phyloP scores from a whole-genome alignment of 352 stramenopile genomes.

The Halophytophthora polymorphica region DNA sequence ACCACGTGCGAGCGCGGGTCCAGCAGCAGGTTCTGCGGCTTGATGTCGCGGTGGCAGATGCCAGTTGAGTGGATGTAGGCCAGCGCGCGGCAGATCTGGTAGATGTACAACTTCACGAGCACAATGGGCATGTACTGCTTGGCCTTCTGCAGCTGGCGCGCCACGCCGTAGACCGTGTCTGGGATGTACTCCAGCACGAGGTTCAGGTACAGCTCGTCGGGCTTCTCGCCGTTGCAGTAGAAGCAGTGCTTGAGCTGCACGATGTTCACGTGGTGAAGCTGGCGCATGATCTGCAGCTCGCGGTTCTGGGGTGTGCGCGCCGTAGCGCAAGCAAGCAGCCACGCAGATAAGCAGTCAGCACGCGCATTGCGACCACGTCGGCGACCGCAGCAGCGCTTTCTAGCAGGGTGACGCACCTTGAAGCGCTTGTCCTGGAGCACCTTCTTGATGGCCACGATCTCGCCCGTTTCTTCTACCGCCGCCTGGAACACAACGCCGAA shows the following conservation, averaged over 20 bases:
- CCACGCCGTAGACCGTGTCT: constrained; percentile 98
- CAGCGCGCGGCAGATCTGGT: constrained; percentile 97
- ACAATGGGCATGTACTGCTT: constrained; percentile 96
- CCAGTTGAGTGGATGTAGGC: constrained; percentile 97
- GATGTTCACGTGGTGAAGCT: constrained; percentile 98
- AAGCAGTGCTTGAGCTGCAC: constrained; percentile 99
- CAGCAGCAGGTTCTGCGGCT: constrained; percentile 99
- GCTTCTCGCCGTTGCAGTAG: constrained; percentile 95
- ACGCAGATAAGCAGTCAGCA: too few relatives aligned
- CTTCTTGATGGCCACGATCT: constrained; percentile 99
- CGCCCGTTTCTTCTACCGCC: constrained; percentile 94
- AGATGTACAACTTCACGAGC: constrained; percentile 99
- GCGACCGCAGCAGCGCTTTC: too few relatives aligned
- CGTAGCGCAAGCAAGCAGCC: too few relatives aligned
- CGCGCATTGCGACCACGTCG: constrained; percentile 5
- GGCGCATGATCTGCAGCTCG: constrained; percentile 99
- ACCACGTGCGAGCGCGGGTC: constrained; percentile 96
- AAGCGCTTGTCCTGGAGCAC: constrained; percentile 99
- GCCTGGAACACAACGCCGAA: constrained; percentile 99
- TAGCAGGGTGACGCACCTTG: too few relatives aligned
- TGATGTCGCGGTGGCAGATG: constrained; percentile 99
- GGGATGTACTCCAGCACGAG: constrained; percentile 99
- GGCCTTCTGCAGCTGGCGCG: constrained; percentile 94
- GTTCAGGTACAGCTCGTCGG: constrained; percentile 98
- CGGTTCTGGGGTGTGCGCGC: constrained; percentile 95